Percentiles rank a stretch among this genome's conserved stretches.
These are phyloP conservation scores for Hippophae gyantsensis DNA, from an alignment of 306 rosid species.

Conservation along the genomic window DNA sequence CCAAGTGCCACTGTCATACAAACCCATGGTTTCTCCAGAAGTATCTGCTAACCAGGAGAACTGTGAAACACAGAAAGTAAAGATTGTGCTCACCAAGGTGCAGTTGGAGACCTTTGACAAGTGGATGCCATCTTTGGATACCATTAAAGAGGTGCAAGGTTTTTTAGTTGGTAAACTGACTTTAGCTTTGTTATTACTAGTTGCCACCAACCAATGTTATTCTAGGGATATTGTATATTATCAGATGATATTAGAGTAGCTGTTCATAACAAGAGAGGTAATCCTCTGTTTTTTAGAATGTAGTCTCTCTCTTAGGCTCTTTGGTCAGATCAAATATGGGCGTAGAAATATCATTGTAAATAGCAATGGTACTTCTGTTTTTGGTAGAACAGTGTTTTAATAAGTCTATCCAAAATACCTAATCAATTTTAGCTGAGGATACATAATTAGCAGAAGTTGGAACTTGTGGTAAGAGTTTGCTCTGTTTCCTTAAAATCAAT, in stretches of 20 bases:
- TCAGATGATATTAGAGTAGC: background rate
- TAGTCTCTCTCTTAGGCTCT: slow-evolving; percentile 8
- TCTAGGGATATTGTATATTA: background rate
- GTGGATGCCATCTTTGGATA: slow-evolving; percentile 51
- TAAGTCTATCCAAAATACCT: no score
- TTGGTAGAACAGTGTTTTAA: no score
- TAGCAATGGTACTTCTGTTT: no score
- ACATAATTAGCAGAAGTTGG: no score
- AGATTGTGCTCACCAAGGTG: slow-evolving; percentile 47
- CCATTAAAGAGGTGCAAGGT: slow-evolving; percentile 38
- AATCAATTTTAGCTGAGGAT: no score
- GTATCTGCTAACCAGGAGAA: slow-evolving; percentile 15
- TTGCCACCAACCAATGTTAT: background rate
- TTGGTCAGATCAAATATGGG: slow-evolving; percentile 8
- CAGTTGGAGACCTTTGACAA: slow-evolving; percentile 40
- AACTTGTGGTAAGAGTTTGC: no score
- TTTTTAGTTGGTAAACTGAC: slow-evolving; percentile 1
- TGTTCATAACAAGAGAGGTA: slow-evolving; percentile 4
- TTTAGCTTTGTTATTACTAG: background rate
- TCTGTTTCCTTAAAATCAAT: no score
- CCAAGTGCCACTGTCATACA: slow-evolving; percentile 28
- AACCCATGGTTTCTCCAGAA: slow-evolving; percentile 15
- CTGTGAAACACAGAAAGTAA: slow-evolving; percentile 28
- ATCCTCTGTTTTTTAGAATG: background rate
- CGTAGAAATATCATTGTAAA: background rate